Conservation (phyloP, 2,329 filamentous ascomycete genomes). For the Cladobotryum mycophilum region DNA sequence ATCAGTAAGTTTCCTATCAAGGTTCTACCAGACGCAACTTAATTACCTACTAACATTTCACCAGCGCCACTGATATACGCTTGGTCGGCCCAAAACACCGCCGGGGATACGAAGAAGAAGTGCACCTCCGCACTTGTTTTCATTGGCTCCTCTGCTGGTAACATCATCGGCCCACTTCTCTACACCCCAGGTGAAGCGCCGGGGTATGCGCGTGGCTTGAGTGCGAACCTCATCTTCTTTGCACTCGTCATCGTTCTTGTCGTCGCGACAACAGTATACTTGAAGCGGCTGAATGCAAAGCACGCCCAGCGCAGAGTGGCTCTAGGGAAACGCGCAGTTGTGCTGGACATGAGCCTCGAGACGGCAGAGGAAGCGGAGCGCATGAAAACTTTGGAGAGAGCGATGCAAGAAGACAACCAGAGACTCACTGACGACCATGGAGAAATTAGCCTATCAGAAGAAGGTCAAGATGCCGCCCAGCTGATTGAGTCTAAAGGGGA, state of each 20-base stretch:
- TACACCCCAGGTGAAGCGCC: constrained; percentile 48
- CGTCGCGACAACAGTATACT: constrained; percentile 35
- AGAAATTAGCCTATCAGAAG: constrained; percentile 11
- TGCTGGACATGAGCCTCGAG: constrained; percentile 56
- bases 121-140: constrained; percentile 59
- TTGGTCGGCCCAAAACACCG: constrained; percentile 58
- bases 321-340: constrained; percentile 52
- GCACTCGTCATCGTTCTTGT: constrained; percentile 50
- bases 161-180: constrained; percentile 59
- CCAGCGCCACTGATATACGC: constrained; percentile 52
- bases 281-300: constrained; percentile 46
- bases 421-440: constrained; percentile 9
- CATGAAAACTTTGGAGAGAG: constrained; percentile 25
- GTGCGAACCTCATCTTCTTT: constrained; percentile 56
- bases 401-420: constrained; percentile 12
- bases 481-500: constrained; percentile 11
- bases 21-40: not conserved
- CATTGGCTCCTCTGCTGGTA: constrained; percentile 58
- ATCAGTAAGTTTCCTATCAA: constrained; percentile 27
- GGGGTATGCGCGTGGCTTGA: constrained; percentile 44
- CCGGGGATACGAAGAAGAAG: constrained; percentile 65
- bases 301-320: constrained; percentile 49
- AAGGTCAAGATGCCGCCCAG: constrained; percentile 12
- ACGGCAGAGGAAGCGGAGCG: constrained; percentile 37
- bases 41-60: constrained; percentile 12